Evolutionary conservation across 1,139 yeast genomes (phyloP), one percentile per base, ranked within the genome.

Genomic region (Yamadazyma jaroonii): DNA sequence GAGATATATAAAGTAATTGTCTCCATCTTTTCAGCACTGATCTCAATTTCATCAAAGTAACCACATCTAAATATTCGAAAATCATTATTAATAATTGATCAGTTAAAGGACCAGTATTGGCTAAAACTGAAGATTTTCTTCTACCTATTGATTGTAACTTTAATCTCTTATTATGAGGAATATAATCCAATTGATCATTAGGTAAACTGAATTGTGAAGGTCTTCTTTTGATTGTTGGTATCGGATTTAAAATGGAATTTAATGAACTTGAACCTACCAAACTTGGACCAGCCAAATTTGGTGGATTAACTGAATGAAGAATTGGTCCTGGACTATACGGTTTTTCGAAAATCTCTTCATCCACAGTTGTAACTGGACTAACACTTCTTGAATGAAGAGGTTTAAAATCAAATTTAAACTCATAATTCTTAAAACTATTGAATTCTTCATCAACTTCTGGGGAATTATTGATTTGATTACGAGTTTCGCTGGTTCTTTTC

Each of bases 1-100:
- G 77, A 0, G 83, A 79, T 25, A 74, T 67, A 44, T 75, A 74
- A n/a, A 81, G 56, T 33, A 83, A 59, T 46, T 81, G 85, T 44
- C 84, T 67, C 89, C 89, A 83, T 50, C 83, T 69, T 43, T 74
- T 65, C 50, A 82, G 77, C 29, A 82, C 77, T 3, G 68, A 48
- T 38, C 83, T 61, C 45, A 79, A 52, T 48, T 65, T 72, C 85
- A 82, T 79, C 41, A 81, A 57, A 9, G 73, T 72, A 1, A 80
- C 80, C 27, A 83, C 59, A 6, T 74, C 66, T 37, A 82, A 56
- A 40, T 65, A 64, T 36, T 72, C 72, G 47, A 83, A 81, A 2
- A 80, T 72, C 38, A 62, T 62, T 21, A 81, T 54, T 31, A 81
- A 61, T 2, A 81, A 54, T 10, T 74, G 61, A 51, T 82, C 89